A percentile compares a stretch with the other conserved stretches of the same genome.
Conservation (phyloP, 495 filamentous ascomycete genomes). For the Hyaloscypha variabilis region DNA sequence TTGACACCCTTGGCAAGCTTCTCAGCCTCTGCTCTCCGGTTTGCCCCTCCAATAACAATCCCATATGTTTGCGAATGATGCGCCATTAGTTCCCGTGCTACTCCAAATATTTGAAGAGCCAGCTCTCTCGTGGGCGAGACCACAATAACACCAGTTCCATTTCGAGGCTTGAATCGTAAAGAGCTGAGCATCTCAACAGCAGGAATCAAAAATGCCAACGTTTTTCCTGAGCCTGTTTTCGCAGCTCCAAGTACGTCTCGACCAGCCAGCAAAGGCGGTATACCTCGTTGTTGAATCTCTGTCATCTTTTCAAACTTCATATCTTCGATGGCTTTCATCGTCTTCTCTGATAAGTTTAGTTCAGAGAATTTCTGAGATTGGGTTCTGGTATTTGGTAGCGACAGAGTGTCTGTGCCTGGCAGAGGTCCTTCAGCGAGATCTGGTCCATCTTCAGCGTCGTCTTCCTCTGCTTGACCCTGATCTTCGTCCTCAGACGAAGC, state of each 20-base stretch:
- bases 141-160: constrained; percentile 83
- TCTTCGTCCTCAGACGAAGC: constrained; percentile 16
- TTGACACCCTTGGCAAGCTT: constrained; percentile 95
- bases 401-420: constrained; percentile 20
- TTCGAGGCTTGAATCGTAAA: constrained; percentile 69
- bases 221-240: constrained; percentile 97
- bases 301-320: constrained; percentile 97
- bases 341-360: constrained; percentile 83
- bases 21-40: constrained; percentile 87
- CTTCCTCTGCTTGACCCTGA: too few relatives aligned
- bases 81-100: constrained; percentile 88
- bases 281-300: constrained; percentile 87
- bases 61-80: constrained; percentile 91
- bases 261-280: constrained; percentile 86
- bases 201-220: constrained; percentile 90
- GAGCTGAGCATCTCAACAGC: constrained; percentile 93
- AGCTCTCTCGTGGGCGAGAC: constrained; percentile 89
- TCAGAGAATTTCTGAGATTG: constrained; percentile 63
- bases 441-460: neutral
- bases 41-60: constrained; percentile 95
- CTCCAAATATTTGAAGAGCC: constrained; percentile 94
- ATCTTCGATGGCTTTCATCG: constrained; percentile 81
- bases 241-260: constrained; percentile 94
- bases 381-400: constrained; percentile 25
- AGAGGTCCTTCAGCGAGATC: constrained; percentile 23